A percentile compares a stretch with the other conserved stretches of the same genome.
These are phyloP conservation scores for Apodospora peruviana DNA, from an alignment of 495 filamentous ascomycete genomes.

Conservation along the genomic window DNA sequence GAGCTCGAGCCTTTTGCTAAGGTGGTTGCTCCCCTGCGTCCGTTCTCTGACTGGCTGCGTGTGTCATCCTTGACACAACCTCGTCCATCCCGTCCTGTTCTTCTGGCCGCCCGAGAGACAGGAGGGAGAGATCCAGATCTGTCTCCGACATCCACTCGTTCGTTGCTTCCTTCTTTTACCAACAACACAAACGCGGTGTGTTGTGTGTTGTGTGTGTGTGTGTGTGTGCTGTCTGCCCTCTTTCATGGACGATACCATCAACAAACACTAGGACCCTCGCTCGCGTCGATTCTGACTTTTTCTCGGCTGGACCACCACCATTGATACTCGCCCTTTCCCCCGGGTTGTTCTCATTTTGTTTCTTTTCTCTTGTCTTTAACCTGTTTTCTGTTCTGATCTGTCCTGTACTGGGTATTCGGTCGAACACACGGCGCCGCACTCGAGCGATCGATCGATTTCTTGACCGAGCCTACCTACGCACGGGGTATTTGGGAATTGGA, in stretches of 20 bases:
- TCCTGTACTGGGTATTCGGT: no score
- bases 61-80: constrained; percentile 12
- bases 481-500: no score
- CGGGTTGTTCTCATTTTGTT: no score
- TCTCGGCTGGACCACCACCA: not conserved
- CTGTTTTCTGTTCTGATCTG: no score
- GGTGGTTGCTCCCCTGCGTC: not conserved
- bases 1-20: not conserved
- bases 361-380: no score
- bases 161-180: not conserved
- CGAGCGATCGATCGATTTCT: no score
- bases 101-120: not conserved
- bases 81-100: constrained; percentile 7
- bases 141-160: not conserved
- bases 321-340: no score
- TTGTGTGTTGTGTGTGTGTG: not conserved
- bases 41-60: not conserved
- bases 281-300: not conserved
- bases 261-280: no score
- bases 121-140: not conserved
- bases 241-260: not conserved
- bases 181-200: not conserved
- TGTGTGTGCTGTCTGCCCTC: not conserved
- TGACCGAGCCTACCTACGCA: no score
- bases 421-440: no score